Percentiles rank a stretch among this genome's conserved stretches.
Conservation (phyloP, 352 stramenopile species). For the Pythium oligandrum region DNA sequence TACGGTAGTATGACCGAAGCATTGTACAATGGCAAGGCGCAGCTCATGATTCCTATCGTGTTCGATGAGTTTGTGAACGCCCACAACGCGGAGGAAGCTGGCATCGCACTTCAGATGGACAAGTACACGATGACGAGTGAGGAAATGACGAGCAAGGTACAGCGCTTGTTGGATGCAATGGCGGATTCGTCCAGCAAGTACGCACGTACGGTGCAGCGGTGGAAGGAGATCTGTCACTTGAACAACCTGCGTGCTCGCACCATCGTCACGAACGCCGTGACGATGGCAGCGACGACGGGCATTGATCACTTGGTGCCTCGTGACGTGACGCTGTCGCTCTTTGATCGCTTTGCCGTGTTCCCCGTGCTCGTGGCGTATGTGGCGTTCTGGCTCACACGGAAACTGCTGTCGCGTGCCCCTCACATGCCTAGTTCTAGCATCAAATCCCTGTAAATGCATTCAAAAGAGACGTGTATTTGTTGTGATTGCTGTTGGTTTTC, state of each 20-base stretch:
- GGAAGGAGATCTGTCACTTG: slow-evolving; percentile 20
- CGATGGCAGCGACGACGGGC: slow-evolving; percentile 17
- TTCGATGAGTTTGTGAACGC: slow-evolving; percentile 23
- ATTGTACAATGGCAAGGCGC: slow-evolving; percentile 18
- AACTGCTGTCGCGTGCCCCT: not conserved
- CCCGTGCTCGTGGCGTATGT: slow-evolving; percentile 7
- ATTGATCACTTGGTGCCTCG: slow-evolving; percentile 17
- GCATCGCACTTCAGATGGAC: slow-evolving; percentile 20
- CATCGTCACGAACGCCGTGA: slow-evolving; percentile 17
- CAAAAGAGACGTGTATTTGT: too few species aligned
- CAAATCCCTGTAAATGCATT: too few species aligned
- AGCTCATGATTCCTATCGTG: slow-evolving; percentile 20
- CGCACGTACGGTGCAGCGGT: slow-evolving; percentile 14
- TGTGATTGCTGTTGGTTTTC: too few species aligned
- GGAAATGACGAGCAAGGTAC: slow-evolving; percentile 16
- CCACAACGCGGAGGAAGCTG: slow-evolving; percentile 11
- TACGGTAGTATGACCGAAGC: slow-evolving; percentile 20
- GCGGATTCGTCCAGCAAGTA: slow-evolving; percentile 10
- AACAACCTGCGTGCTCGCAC: slow-evolving; percentile 17
- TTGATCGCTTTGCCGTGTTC: slow-evolving; percentile 15
- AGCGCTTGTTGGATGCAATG: slow-evolving; percentile 10
- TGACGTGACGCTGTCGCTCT: slow-evolving; percentile 15
- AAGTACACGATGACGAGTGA: slow-evolving; percentile 23
- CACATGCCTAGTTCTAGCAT: too few species aligned
- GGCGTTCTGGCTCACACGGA: slow-evolving; percentile 6